phyloP scores from a whole-genome alignment of 495 filamentous ascomycete species.

The Penicillium psychrofluorescens region DNA sequence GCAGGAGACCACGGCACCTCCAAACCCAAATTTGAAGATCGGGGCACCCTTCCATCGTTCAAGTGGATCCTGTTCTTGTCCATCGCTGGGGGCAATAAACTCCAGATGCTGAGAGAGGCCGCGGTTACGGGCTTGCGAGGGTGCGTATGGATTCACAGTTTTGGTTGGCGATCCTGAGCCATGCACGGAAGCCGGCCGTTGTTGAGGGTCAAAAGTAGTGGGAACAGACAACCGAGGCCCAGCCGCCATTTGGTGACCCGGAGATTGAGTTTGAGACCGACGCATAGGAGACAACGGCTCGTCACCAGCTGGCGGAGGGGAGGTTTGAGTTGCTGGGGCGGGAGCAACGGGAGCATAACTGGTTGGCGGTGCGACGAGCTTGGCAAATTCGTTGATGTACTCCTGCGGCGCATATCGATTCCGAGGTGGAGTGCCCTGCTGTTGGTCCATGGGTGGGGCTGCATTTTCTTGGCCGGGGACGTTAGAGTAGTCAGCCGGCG shows the following conservation, averaged over 20 bases:
- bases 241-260: constrained; percentile 47
- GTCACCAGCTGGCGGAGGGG: constrained; percentile 15
- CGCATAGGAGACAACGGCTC: constrained; percentile 47
- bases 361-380: constrained; percentile 37
- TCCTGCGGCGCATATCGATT: constrained; percentile 33
- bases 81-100: constrained; percentile 65
- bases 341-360: constrained; percentile 24
- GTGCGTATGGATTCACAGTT: constrained; percentile 28
- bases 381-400: constrained; percentile 50
- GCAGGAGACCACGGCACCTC: constrained; percentile 71
- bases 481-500: constrained; percentile 1
- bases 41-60: constrained; percentile 87
- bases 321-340: constrained; percentile 24
- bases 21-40: constrained; percentile 81
- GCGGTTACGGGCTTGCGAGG: constrained; percentile 19
- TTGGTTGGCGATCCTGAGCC: constrained; percentile 43
- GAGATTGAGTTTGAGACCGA: constrained; percentile 83
- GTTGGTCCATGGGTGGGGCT: constrained; percentile 6
- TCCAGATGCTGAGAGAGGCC: constrained; percentile 39
- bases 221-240: constrained; percentile 39
- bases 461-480: neutral
- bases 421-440: constrained; percentile 19
- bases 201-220: constrained; percentile 43
- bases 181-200: constrained; percentile 64
- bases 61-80: constrained; percentile 69